Base-by-base conservation (phyloP, 768 basidiomycete species). In the Russula griseocarnosa region DNA sequence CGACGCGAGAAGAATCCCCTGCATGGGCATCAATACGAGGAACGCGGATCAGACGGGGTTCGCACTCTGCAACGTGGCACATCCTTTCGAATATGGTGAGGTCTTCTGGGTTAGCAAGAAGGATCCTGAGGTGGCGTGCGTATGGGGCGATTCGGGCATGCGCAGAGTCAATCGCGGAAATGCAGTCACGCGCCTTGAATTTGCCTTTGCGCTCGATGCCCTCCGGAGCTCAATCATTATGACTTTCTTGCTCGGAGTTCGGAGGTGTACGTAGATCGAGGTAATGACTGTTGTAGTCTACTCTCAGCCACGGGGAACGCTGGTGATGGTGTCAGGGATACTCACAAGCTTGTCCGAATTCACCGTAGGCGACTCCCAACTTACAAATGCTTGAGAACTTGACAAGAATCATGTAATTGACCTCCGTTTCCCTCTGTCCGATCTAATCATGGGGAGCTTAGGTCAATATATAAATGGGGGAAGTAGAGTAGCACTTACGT, bases 91-190 rank as follows among this genome's bases (percentile, higher is more conserved):
- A 91, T 30, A 75, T 75, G 18, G 75, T 67, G 5, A 87, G 74
- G 56, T 85, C 83, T 3, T 70, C 68, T n/a, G 79, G 72, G 24
- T 85, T 76, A 67, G 78, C 81, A 1, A 92, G 77, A 11, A 86
- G 70, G 40, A 92, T 68, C 30, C 87, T 86, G 5, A 93, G 72
- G 47, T 91, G 86, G 54, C 85, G 82, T 1, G 88, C 86, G 68
- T 86, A 93, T 16, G 86, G 84, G 0, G 88, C 83, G 40, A 92
- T 79, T 3, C 72, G 69, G 34, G 70, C 76, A 61, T 92, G 91
- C 0, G 80, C 79, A n/a, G 79, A 72, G 67, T 87, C 79, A 34
- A 92, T 69, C 18, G 79, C 78, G 16, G 81, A 81, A 16, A 90
- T 76, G 14, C 90, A 81, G 51, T 81, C 79, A 47, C 83, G 83